Evolutionary conservation across 1,139 yeast genomes (phyloP), one percentile per base, ranked within the genome.

Genomic region (Debaryomycetaceae sp.): DNA sequence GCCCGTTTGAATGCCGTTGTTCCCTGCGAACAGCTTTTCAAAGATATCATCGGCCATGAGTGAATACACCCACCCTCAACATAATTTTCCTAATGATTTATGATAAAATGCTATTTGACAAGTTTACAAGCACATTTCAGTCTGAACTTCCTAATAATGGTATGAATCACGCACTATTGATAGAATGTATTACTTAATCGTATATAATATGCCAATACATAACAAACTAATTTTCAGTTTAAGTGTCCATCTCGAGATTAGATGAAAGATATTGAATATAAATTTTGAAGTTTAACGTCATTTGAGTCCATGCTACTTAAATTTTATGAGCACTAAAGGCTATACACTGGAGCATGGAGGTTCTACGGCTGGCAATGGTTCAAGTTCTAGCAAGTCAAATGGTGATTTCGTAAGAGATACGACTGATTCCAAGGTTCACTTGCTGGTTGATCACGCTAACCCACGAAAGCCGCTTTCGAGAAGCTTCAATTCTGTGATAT

Each of bases 1-100:
- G 87, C 98, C 5, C 80, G 90, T 57, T 75, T 93, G 65, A 73
- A 81, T 38, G 97, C 98, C 3, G 73, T 78, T 22, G 95, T 93
- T 34, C 95, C 93, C 8, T 86, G 97, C 60, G 83, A 84, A 49
- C 73, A 83, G 56, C 69, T 93, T 45, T 93, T 93, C 60, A 72
- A 78, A 49, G 90, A 90, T 44, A 80, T 87, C 40, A 75, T 87
- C 50, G 91, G 90, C 13, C 61, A 65, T 50, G 72, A 69, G 35
- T 39, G 33, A 34, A 13, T 24, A 35, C 14, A 14, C n/a, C 34
- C 23, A 23, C 33, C 27, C 6, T 27, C 27, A 13, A 29, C 35
- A 34, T 4, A 8, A 13, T 14, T 23, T 13, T 7, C 27, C 35
- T 27, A 8, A 27, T 27, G 31, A 27, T 8, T 27, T 7, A 27